Percentiles rank a stretch among this genome's conserved stretches.
Evolutionary conservation across 2,329 filamentous ascomycete species (phyloP).

Genomic region (Penicillium aurantiogriseum): DNA sequence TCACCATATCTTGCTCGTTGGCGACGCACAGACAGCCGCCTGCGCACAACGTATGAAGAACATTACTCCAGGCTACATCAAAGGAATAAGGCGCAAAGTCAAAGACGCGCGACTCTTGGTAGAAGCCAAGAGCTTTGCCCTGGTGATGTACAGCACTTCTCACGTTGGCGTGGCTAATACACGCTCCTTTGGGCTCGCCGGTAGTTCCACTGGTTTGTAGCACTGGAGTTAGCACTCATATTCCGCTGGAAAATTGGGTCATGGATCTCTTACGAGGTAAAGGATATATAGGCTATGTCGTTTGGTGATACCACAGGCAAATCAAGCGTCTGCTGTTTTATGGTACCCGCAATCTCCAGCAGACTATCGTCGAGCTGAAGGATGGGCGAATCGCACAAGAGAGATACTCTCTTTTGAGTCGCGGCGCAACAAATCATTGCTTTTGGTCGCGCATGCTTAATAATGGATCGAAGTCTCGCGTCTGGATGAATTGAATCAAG

Average conservation of each 20-base stretch:
- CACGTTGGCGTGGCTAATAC: neutral
- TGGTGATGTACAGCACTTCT: neutral
- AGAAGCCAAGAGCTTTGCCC: neutral
- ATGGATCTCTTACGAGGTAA: neutral
- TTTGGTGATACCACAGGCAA: neutral
- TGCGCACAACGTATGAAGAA: neutral
- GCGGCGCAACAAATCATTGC: neutral
- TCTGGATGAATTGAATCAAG: neutral
- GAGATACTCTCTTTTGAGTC: neutral
- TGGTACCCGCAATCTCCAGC: neutral
- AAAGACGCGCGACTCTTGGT: neutral
- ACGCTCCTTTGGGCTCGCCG: neutral
- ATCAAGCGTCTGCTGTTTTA: neutral
- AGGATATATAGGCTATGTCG: neutral
- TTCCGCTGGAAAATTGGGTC: neutral
- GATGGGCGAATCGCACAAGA: neutral
- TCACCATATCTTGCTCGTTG: constrained; percentile 1
- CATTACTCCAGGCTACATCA: neutral
- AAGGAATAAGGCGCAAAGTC: constrained; percentile 2
- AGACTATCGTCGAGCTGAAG: neutral
- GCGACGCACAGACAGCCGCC: neutral
- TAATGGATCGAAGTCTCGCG: neutral
- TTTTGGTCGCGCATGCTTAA: neutral
- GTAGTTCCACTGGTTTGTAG: neutral
- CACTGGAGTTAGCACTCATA: neutral